phyloP scores from a whole-genome alignment of 305 asterid genomes.

The Withania somnifera region DNA sequence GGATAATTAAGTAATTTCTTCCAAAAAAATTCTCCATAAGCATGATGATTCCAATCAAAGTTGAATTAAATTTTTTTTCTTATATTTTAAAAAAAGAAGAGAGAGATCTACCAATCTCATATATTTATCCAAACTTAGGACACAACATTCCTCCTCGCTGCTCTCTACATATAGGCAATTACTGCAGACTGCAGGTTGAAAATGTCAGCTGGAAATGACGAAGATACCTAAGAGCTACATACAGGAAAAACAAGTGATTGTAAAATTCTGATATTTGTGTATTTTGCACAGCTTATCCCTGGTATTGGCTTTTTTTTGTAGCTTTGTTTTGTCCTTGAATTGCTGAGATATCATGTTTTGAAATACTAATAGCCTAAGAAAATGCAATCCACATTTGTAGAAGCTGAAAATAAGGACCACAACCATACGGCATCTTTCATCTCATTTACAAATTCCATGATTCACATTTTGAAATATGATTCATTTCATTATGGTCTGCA shows the following conservation, averaged over 20 bases:
- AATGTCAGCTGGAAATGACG: neutral
- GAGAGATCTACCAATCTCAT: neutral
- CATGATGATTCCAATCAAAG: slow-evolving; percentile 19
- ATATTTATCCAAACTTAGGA: neutral
- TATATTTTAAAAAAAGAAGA: neutral
- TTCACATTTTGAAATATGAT: neutral
- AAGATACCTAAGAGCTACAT: neutral
- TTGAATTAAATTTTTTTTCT: slow-evolving; percentile 21
- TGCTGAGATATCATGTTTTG: neutral
- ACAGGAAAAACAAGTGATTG: neutral
- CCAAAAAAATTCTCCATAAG: slow-evolving; percentile 20
- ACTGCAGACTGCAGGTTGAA: neutral
- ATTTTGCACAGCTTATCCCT: neutral
- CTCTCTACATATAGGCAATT: neutral
- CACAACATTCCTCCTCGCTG: neutral
- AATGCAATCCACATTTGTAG: neutral
- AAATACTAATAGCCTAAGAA: neutral
- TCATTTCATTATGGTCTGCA: neutral
- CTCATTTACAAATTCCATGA: neutral
- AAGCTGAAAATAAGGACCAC: neutral
- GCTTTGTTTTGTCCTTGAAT: neutral
- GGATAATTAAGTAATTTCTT: slow-evolving; percentile 35
- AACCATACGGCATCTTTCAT: neutral
- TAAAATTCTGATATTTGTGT: neutral
- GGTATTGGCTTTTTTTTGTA: neutral